Evolutionary conservation across 2,329 filamentous ascomycete species (phyloP).

Genomic region (Curvularia hawaiiensis): DNA sequence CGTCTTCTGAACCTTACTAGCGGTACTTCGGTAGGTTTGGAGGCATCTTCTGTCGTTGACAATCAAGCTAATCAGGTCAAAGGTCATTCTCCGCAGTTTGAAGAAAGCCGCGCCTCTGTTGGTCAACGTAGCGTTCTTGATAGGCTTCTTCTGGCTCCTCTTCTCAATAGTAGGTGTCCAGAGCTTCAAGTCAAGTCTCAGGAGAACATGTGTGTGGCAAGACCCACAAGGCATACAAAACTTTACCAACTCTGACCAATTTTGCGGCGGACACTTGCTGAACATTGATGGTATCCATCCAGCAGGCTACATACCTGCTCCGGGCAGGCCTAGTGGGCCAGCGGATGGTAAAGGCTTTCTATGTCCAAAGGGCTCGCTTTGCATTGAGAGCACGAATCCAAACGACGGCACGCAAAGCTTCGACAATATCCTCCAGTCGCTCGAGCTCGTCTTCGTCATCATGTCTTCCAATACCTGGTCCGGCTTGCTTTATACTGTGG

Average conservation of each 20-base stretch:
- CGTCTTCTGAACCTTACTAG: conserved; percentile 90
- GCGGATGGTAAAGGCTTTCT: conserved; percentile 76
- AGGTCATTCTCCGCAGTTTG: conserved; percentile 91
- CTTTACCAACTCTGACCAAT: conserved; percentile 66
- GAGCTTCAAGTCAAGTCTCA: conserved; percentile 71
- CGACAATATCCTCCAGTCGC: conserved; percentile 89
- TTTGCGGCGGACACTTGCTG: conserved; percentile 84
- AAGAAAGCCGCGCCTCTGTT: conserved; percentile 94
- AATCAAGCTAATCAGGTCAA: conserved; percentile 15
- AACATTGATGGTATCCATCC: conserved; percentile 51
- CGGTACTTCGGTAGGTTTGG: conserved; percentile 76
- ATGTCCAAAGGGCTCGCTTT: conserved; percentile 82
- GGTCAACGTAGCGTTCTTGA: conserved; percentile 90
- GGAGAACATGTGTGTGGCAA: conserved; percentile 58
- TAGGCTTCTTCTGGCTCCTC: conserved; percentile 96
- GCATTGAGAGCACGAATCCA: conserved; percentile 78
- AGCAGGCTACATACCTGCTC: conserved; percentile 69
- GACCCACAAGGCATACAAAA: conserved; percentile 55
- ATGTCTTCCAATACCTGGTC: conserved; percentile 99
- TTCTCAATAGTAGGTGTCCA: conserved; percentile 98
- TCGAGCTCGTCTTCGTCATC: conserved; percentile 95
- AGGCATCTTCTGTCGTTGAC: neutral
- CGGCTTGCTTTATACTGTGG: conserved; percentile 92
- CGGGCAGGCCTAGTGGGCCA: conserved; percentile 47
- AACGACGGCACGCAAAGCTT: conserved; percentile 88